phyloP scores from a whole-genome alignment of 2,329 filamentous ascomycete genomes.

The Claviceps digitariae region DNA sequence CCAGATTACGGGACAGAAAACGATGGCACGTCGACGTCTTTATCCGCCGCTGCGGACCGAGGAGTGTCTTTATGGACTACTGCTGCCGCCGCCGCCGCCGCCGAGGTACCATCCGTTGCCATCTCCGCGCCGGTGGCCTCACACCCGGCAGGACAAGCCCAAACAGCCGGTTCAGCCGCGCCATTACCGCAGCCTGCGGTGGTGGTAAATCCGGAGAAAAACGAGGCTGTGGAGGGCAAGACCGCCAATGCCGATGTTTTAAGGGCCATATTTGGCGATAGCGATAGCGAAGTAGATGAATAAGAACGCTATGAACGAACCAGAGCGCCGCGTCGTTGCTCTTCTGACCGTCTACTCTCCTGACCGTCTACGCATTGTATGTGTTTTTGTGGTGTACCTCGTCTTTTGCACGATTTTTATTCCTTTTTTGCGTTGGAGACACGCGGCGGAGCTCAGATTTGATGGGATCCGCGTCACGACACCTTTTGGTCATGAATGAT shows the following conservation, averaged over 20 bases:
- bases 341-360: neutral
- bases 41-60: neutral
- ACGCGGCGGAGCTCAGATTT: too few species aligned
- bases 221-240: slow-evolving; percentile 52
- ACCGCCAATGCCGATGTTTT: slow-evolving; percentile 72
- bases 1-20: slow-evolving; percentile 29
- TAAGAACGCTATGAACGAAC: neutral
- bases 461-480: too few species aligned
- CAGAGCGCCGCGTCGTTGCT: neutral
- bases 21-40: neutral
- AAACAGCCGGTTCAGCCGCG: neutral
- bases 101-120: too few species aligned
- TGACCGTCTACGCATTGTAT: neutral
- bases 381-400: neutral
- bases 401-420: too few species aligned
- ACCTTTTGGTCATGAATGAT: too few species aligned
- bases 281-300: slow-evolving; percentile 48
- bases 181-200: slow-evolving; percentile 9
- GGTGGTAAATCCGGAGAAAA: slow-evolving; percentile 61
- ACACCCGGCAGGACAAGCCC: neutral
- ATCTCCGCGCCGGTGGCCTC: neutral
- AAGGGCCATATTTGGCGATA: slow-evolving; percentile 85
- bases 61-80: neutral
- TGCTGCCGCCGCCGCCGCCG: neutral
- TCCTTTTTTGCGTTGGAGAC: too few species aligned